phyloP scores from a whole-genome alignment of 2,329 filamentous ascomycete genomes.

The Dactylellina leptospora region DNA sequence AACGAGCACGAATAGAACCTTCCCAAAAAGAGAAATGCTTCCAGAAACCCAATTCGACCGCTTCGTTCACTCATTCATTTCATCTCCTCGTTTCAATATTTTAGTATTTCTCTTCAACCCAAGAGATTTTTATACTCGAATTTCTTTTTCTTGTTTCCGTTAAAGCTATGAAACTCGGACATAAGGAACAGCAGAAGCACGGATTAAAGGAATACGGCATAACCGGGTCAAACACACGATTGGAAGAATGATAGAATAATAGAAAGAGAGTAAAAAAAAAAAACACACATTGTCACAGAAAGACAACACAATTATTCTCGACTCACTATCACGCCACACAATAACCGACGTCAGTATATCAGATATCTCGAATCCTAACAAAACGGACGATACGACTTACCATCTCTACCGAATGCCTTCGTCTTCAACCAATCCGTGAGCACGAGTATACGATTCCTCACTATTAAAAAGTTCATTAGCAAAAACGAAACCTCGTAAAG shows the following conservation, averaged over 20 bases:
- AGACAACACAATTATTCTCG: conserved; percentile 45
- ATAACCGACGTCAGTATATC: conserved; percentile 15
- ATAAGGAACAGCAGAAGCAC: conserved; percentile 26
- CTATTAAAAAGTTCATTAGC: conserved; percentile 62
- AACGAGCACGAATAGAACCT: no score
- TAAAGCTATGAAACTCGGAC: not conserved
- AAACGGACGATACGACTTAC: conserved; percentile 26
- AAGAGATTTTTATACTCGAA: not conserved
- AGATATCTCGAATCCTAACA: conserved; percentile 44
- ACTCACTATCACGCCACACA: conserved; percentile 51
- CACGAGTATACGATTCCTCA: conserved; percentile 92
- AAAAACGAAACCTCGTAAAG: conserved; percentile 7
- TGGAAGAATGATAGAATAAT: no score
- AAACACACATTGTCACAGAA: conserved; percentile 10
- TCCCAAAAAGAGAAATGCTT: no score
- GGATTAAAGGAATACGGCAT: conserved; percentile 26
- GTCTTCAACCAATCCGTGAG: conserved; percentile 96
- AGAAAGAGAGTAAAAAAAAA: not conserved
- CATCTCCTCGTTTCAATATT: conserved; percentile 1
- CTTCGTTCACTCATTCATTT: no score
- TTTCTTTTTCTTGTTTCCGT: not conserved
- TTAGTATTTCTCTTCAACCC: not conserved
- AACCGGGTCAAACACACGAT: not conserved
- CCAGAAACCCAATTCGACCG: no score
- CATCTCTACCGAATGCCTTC: conserved; percentile 91